Evolutionary conservation across 225 moss, liverwort and hornwort species (phyloP), one percentile per base, ranked within the genome.

Genomic region (Straminergon stramineum): DNA sequence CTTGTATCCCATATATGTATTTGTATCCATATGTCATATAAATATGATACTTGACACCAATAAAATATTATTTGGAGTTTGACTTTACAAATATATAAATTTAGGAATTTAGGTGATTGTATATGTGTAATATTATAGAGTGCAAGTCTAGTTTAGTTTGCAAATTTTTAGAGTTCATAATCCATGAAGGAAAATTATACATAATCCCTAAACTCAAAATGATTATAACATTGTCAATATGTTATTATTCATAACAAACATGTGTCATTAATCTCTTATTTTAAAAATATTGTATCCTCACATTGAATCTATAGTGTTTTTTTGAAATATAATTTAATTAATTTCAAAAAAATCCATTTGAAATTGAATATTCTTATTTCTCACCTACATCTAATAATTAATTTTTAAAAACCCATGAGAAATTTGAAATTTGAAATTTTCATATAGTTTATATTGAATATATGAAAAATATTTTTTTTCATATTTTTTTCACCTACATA

Each of bases 1-100:
- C 2, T 0, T 4, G 3, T 39, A n/a, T 26, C 0, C 0, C 3
- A 26, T 70, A 14, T 26, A 41, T 26, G 2, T 7, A 23, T 37
- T 6, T 70, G 11, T 24, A 23, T 4, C 23, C 15, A 26, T 71
- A 24, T 24, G 8, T 12, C 13, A 5, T 27, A 62, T 61, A 2
- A 12, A 8, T 76, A 13, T 76, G 12, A 32, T 19, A 20, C 7
- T 76, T 32, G 5, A 20, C 30, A 17, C 10, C 17, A 43, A 30
- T 30, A 31, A 28, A 75, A 75, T 18, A 30, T 75, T 75, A 0
- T 75, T 75, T 31, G 4, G 17, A 75, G 1, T 75, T 30, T 17
- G 18, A 7, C 11, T 45, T 31, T 31, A 30, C 19, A 48, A 48
- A 45, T 48, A 18, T 30, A 75, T 0, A 3, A 75, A 17, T n/a